Percentiles rank a stretch among this genome's conserved stretches.
Evolutionary conservation across 352 stramenopile genomes (phyloP).

Genomic region (Globisporangium nodosum): DNA sequence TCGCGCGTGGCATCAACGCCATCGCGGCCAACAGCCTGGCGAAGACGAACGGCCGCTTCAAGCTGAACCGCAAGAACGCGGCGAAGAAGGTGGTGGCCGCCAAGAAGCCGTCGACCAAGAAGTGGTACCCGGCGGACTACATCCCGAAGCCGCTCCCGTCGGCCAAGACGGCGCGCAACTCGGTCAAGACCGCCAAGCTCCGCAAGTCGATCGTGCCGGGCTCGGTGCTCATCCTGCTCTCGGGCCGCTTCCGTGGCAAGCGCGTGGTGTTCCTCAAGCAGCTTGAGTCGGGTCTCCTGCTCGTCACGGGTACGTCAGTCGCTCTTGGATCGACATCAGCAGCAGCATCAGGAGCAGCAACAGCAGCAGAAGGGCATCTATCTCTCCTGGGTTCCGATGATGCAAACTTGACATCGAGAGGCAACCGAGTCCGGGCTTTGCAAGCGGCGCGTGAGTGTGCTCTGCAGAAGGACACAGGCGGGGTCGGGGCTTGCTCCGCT

Average conservation of each 20-base stretch:
- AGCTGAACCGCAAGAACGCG: constrained; percentile 52
- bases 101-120: constrained; percentile 42
- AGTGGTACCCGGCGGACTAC: constrained; percentile 79
- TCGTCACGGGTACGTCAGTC: constrained; percentile 89
- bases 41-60: constrained; percentile 54
- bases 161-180: constrained; percentile 76
- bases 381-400: constrained; percentile 39
- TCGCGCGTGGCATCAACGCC: constrained; percentile 76
- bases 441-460: neutral
- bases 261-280: constrained; percentile 99
- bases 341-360: neutral
- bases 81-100: constrained; percentile 59
- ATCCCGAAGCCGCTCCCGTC: constrained; percentile 67
- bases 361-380: neutral
- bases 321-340: neutral
- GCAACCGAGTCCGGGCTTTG: constrained; percentile 18
- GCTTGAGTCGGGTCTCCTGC: constrained; percentile 94
- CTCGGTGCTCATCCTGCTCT: constrained; percentile 97
- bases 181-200: constrained; percentile 90
- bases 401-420: constrained; percentile 71
- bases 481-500: constrained; percentile 5
- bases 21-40: constrained; percentile 61
- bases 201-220: constrained; percentile 95
- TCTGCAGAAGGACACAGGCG: constrained; percentile 9
- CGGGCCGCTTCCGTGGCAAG: constrained; percentile 97